Base-by-base conservation (phyloP, 2,329 filamentous ascomycete genomes). In the Pyrenophora seminiperda region DNA sequence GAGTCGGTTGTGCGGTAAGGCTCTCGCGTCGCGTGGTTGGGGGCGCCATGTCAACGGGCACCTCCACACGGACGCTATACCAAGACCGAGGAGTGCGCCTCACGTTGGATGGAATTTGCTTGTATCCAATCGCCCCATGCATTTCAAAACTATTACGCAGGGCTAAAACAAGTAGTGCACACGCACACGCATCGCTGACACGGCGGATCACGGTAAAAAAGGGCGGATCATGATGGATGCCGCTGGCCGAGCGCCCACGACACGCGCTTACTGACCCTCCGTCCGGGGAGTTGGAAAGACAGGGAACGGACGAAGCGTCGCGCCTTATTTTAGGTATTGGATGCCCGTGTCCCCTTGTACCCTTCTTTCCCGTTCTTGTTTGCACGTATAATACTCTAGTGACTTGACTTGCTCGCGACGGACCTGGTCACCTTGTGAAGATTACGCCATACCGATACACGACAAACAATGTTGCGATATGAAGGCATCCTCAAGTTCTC, bases 401-500 rank as follows among this genome's bases (percentile, higher is more conserved):
- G 33, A 34, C 24, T 41, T 17, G 39, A 27, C 43, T 27, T 54
- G 39, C 13, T 44, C 45, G 50, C 38, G 42, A 48, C 39, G 46
- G 37, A 31, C 22, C 27, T 32, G n/a, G n/a, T 42, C 46, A 10
- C 20, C 31, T 42, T 30, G 45, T 47, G n/a, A 38, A 45, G 32
- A 41, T 42, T 33, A 41, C 22, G 22, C 41, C 37, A 13, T 31
- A 17, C 19, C n/a, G n/a, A 14, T 15, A 18, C 14, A 32, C 24
- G 33, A 38, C 47, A 34, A 50, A n/a, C n/a, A 41, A 57, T 39
- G 20, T 60, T 66, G 53, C 50, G 50, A 39, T 66, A 62, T 44
- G 47, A 56, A 13, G 63, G 46, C 30, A 34, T 65, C 42, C 59
- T 68, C 22, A 58, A 48, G 39, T 32, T 65, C 14, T 52, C 63